A percentile compares a stretch with the other conserved stretches of the same genome.
These are phyloP conservation scores for Leccinum broughii DNA, from an alignment of 768 basidiomycete genomes.

Conservation along the genomic window DNA sequence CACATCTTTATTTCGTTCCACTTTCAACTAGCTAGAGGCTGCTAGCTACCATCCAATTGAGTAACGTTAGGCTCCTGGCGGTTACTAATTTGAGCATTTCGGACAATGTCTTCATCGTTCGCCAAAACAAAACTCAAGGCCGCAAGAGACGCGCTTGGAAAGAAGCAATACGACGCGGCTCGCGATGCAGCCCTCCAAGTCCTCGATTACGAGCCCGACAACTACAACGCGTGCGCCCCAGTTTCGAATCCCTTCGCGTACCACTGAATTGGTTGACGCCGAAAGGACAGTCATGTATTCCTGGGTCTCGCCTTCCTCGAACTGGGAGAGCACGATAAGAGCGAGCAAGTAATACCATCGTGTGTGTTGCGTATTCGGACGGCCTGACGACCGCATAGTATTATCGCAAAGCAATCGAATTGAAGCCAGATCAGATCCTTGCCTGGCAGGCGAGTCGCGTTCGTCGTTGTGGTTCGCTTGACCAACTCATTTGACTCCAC, in stretches of 20 bases:
- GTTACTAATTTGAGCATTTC: neutral
- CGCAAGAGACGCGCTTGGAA: slow-evolving; percentile 71
- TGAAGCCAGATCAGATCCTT: slow-evolving; percentile 54
- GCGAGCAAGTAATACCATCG: slow-evolving; percentile 77
- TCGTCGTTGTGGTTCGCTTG: slow-evolving; percentile 9
- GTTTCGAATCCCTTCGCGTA: neutral
- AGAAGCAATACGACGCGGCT: slow-evolving; percentile 73
- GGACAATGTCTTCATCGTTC: slow-evolving; percentile 38
- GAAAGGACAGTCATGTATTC: slow-evolving; percentile 70
- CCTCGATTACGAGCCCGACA: slow-evolving; percentile 73
- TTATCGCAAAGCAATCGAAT: slow-evolving; percentile 73
- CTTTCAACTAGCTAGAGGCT: too few species aligned
- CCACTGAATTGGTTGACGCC: slow-evolving; percentile 4
- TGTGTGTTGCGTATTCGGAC: slow-evolving; percentile 2
- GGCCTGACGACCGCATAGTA: slow-evolving; percentile 45
- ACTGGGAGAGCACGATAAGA: slow-evolving; percentile 64
- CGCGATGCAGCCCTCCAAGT: slow-evolving; percentile 65
- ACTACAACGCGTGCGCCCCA: slow-evolving; percentile 53
- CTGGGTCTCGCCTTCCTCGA: slow-evolving; percentile 79
- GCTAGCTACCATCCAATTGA: too few species aligned
- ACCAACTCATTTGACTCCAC: slow-evolving; percentile 6
- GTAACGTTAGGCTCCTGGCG: too few species aligned
- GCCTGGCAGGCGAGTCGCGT: slow-evolving; percentile 28
- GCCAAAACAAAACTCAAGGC: slow-evolving; percentile 76
- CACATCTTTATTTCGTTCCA: too few species aligned